phyloP scores from a whole-genome alignment of 352 stramenopile species.

The Saprolegnia diclina region DNA sequence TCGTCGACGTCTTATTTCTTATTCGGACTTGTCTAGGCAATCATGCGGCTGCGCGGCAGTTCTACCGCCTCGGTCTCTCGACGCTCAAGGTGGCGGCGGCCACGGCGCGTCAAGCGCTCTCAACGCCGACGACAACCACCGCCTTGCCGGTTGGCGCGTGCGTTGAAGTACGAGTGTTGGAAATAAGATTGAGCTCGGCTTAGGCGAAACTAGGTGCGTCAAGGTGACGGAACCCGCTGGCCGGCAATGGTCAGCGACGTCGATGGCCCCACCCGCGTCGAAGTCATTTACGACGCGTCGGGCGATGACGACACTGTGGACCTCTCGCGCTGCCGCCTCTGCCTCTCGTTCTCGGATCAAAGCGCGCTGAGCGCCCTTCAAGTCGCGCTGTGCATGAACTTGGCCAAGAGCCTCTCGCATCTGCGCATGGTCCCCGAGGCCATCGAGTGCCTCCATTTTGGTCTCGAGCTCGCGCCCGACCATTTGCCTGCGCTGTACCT shows the following conservation, averaged over 20 bases:
- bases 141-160: neutral
- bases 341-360: conserved; percentile 48
- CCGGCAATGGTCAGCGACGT: conserved; percentile 55
- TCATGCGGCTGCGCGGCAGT: conserved; percentile 11
- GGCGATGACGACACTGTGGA: conserved; percentile 49
- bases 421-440: conserved; percentile 51
- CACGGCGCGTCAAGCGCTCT: neutral
- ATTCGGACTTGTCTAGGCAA: conserved; percentile 22
- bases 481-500: conserved; percentile 64
- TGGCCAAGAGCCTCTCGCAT: conserved; percentile 60
- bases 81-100: conserved; percentile 19
- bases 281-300: conserved; percentile 58
- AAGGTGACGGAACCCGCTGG: neutral
- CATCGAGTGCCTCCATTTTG: conserved; percentile 55
- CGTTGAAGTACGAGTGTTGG: conserved; percentile 6
- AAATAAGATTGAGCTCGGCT: neutral
- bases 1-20: neutral
- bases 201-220: neutral
- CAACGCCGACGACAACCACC: neutral
- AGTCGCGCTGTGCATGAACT: conserved; percentile 77
- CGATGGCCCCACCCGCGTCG: conserved; percentile 36
- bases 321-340: conserved; percentile 44
- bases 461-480: conserved; percentile 34
- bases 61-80: conserved; percentile 16
- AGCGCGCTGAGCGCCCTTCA: conserved; percentile 44